Conservation (phyloP, 2,329 filamentous ascomycete species). For the Cladosporium sp. region DNA sequence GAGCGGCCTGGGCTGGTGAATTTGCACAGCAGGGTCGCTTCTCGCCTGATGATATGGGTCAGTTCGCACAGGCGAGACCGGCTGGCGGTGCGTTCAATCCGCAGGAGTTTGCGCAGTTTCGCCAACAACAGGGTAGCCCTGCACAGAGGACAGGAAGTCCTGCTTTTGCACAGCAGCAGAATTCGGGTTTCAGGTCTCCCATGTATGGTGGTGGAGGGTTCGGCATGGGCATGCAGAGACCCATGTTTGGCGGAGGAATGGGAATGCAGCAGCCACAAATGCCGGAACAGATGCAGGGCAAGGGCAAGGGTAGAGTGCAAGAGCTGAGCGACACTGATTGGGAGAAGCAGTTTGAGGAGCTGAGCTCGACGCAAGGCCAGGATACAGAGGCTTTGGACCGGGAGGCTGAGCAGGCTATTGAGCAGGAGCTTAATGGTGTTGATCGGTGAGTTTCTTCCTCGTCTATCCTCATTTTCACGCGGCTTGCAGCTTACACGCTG, state of each 20-base stretch:
- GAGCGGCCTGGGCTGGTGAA: slow-evolving; percentile 28
- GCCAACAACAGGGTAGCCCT: slow-evolving; percentile 62
- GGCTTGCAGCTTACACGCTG: slow-evolving; percentile 13
- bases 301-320: slow-evolving; percentile 77
- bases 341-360: slow-evolving; percentile 92
- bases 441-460: slow-evolving; percentile 64
- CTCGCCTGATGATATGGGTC: slow-evolving; percentile 18
- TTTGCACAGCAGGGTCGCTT: slow-evolving; percentile 26
- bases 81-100: slow-evolving; percentile 57
- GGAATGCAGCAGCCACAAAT: slow-evolving; percentile 37
- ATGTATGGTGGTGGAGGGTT: slow-evolving; percentile 51
- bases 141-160: slow-evolving; percentile 58
- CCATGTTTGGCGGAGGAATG: slow-evolving; percentile 47
- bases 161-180: slow-evolving; percentile 27
- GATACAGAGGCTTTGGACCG: slow-evolving; percentile 48
- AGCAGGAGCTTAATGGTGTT: slow-evolving; percentile 81
- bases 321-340: slow-evolving; percentile 91
- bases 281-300: slow-evolving; percentile 47
- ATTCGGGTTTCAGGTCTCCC: slow-evolving; percentile 51
- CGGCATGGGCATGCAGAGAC: slow-evolving; percentile 40
- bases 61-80: slow-evolving; percentile 19
- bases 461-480: not conserved
- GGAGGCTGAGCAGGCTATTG: slow-evolving; percentile 69
- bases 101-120: slow-evolving; percentile 83
- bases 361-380: slow-evolving; percentile 63